Evolutionary conservation across 805 yeast genomes (phyloP).

Genomic region (Kluyveromyces wickerhamii): DNA sequence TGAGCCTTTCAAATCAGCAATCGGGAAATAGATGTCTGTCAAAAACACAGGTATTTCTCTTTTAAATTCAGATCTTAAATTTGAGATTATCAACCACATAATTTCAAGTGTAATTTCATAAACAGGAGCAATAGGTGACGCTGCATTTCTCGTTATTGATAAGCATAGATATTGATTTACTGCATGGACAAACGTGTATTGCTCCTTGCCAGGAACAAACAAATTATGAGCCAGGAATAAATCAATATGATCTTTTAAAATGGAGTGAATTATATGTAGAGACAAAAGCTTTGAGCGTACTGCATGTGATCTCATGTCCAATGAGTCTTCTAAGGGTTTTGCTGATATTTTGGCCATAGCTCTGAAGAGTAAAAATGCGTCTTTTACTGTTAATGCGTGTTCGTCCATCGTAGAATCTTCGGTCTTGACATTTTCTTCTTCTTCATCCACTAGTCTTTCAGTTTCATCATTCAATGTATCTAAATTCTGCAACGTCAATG

Average conservation of each 20-base stretch:
- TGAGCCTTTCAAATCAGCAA: constrained; percentile 84
- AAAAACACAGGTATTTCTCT: constrained; percentile 90
- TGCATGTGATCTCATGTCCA: constrained; percentile 85
- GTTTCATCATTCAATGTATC: constrained; percentile 51
- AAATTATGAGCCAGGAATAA: constrained; percentile 59
- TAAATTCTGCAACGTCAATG: constrained; percentile 53
- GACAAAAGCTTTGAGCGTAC: constrained; percentile 88
- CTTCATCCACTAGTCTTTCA: constrained; percentile 43
- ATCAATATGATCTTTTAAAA: constrained; percentile 76
- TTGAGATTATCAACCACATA: constrained; percentile 80
- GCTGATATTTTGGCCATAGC: constrained; percentile 92
- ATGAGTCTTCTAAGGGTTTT: constrained; percentile 68
- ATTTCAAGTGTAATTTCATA: constrained; percentile 89
- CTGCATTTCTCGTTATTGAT: constrained; percentile 82
- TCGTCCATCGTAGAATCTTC: constrained; percentile 35
- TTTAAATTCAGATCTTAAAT: constrained; percentile 80
- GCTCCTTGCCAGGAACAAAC: constrained; percentile 45
- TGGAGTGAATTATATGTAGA: constrained; percentile 78
- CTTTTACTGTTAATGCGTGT: constrained; percentile 69
- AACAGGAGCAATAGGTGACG: constrained; percentile 84
- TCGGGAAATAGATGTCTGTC: constrained; percentile 89
- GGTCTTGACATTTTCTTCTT: constrained; percentile 28
- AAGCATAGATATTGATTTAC: constrained; percentile 78
- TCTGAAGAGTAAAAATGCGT: constrained; percentile 86
- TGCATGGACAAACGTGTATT: constrained; percentile 64